Base-by-base conservation (phyloP, 2,329 filamentous ascomycete genomes). In the Alternaria postmessia region DNA sequence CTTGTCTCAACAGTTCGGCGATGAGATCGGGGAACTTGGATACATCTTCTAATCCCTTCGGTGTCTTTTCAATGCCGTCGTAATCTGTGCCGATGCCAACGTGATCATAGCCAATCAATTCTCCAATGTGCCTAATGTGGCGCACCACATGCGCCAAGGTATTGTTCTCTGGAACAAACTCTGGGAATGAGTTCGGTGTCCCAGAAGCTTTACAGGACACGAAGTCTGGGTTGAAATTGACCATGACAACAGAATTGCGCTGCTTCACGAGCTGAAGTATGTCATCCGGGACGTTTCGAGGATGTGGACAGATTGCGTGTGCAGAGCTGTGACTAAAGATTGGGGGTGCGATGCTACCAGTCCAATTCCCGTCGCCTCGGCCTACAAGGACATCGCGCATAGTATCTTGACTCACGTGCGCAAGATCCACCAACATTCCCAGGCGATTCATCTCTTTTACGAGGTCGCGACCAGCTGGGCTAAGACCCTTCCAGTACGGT, bases 391-490 rank as follows among this genome's bases (percentile, higher is more conserved):
- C 91, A 70, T 97, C 91, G 7, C 88, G 81, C 92, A 96, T 95
- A 0, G 94, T 97, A 61, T 94, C 90, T 57, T 87, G 86, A 69
- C 90, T 85, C 24, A 89, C 88, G 77, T 97, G 94, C 7, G 91
- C 86, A 36, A 97, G 84, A 75, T 97, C 94, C 41, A 98, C 91
- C n/a, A 97, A 88, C 89, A 97, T 93, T 26, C 94, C 94, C 2
- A 97, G 82, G 3, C 94, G 87, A 76, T 97, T 98, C 94, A 98
- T 97, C 81, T 98, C 94, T 36, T 83, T 83, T 44, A 98, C 83
- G 0, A 97, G 80, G 12, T 83, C 75, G 52, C 87, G 85, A 5
- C 94, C 94, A 1, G 84, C 84, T 1, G 85, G 81, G 60, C 90
- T 94, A 1, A 98, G 83, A 2, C 94, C 94, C 53, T 85, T 81